These are phyloP conservation scores for Diplotaxis tenuifolia DNA, from an alignment of 345 rosid species.

Conservation along the genomic window DNA sequence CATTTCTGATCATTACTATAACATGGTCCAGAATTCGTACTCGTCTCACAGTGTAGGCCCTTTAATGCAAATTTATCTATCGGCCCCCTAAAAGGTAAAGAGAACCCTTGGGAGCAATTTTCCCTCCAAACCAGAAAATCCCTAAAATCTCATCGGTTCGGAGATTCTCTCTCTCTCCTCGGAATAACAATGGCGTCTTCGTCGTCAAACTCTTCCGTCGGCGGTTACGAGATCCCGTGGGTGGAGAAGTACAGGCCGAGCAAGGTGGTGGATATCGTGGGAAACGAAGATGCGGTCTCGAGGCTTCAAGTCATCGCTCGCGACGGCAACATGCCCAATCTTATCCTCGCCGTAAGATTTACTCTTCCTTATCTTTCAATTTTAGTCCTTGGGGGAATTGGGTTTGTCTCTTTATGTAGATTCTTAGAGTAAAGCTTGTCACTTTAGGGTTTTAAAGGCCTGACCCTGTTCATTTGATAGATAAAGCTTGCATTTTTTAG, in stretches of 20 bases:
- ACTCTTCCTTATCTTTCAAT: background rate
- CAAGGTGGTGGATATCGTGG: slow-evolving; percentile 78
- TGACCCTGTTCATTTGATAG: background rate
- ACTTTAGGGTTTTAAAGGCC: slow-evolving; percentile 10
- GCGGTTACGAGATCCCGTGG: slow-evolving; percentile 83
- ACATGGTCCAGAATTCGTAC: background rate
- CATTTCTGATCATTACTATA: background rate
- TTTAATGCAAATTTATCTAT: background rate
- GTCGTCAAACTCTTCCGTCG: slow-evolving; percentile 39
- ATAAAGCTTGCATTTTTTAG: background rate
- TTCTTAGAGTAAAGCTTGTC: background rate
- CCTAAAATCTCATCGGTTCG: slow-evolving; percentile 22
- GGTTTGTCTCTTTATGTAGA: slow-evolving; percentile 6
- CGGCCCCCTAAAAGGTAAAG: background rate
- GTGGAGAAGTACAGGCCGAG: slow-evolving; percentile 92
- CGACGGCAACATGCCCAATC: slow-evolving; percentile 97
- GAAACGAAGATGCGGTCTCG: slow-evolving; percentile 86
- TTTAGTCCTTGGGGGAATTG: background rate
- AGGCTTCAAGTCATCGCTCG: slow-evolving; percentile 92
- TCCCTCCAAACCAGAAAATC: slow-evolving; percentile 38
- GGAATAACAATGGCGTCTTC: slow-evolving; percentile 54
- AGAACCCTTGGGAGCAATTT: slow-evolving; percentile 34
- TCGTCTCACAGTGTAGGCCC: background rate
- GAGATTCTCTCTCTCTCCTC: background rate
- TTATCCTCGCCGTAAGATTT: slow-evolving; percentile 62